These are phyloP conservation scores for Cladosporium sp. DNA, from an alignment of 2,329 filamentous ascomycete genomes.

Conservation along the genomic window DNA sequence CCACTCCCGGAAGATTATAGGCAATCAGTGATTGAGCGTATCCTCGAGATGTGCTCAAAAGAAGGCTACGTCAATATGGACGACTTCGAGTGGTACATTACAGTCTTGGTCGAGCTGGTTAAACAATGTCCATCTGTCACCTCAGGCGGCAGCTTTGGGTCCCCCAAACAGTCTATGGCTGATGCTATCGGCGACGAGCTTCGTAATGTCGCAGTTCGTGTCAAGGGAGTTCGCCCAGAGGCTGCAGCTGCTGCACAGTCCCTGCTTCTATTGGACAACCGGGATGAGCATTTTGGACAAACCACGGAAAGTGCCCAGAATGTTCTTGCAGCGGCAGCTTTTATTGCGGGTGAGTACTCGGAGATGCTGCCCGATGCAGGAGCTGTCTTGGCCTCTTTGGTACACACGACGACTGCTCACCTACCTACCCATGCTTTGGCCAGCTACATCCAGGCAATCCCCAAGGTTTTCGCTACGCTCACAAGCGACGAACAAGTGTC, in stretches of 20 bases:
- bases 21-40: slow-evolving; percentile 72
- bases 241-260: slow-evolving; percentile 78
- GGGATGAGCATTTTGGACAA: slow-evolving; percentile 52
- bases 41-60: slow-evolving; percentile 82
- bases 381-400: slow-evolving; percentile 65
- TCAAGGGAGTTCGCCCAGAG: slow-evolving; percentile 73
- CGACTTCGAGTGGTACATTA: slow-evolving; percentile 98
- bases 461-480: slow-evolving; percentile 76
- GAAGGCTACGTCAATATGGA: slow-evolving; percentile 80
- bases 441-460: slow-evolving; percentile 74
- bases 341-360: slow-evolving; percentile 86
- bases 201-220: slow-evolving; percentile 85
- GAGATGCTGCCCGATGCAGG: slow-evolving; percentile 65
- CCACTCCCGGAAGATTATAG: slow-evolving; percentile 82
- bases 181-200: slow-evolving; percentile 73
- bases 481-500: slow-evolving; percentile 58
- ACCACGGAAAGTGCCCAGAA: slow-evolving; percentile 51
- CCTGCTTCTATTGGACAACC: slow-evolving; percentile 60
- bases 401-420: slow-evolving; percentile 60
- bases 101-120: slow-evolving; percentile 79
- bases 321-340: slow-evolving; percentile 70
- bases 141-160: slow-evolving; percentile 14
- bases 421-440: slow-evolving; percentile 64
- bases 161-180: slow-evolving; percentile 7
- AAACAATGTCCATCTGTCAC: slow-evolving; percentile 55